These are phyloP conservation scores for Aspergillus felis DNA, from an alignment of 2,329 filamentous ascomycete species.

Conservation along the genomic window DNA sequence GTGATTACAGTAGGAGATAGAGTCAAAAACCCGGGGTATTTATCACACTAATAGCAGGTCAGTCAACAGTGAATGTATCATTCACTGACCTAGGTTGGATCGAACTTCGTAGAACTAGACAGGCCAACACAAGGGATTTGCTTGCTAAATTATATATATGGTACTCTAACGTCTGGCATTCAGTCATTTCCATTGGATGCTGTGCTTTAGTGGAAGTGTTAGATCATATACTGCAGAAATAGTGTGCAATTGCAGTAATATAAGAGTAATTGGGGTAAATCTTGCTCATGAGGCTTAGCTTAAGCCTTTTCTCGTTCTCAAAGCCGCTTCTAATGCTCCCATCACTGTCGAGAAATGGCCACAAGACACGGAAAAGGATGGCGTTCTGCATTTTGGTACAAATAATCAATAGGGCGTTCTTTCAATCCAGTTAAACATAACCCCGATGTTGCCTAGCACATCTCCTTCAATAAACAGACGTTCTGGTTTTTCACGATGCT, in stretches of 20 bases:
- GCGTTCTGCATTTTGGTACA: slow-evolving; percentile 32
- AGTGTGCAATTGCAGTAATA: not conserved
- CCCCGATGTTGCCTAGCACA: not conserved
- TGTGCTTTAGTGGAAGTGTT: not conserved
- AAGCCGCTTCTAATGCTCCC: not conserved
- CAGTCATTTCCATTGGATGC: not conserved
- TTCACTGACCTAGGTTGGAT: not conserved
- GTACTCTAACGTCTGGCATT: not conserved
- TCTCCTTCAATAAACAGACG: not conserved
- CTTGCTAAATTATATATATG: not conserved
- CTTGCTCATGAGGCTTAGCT: not conserved
- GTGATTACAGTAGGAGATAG: not conserved
- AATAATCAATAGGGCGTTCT: slow-evolving; percentile 9
- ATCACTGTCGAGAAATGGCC: not conserved
- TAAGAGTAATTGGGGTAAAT: not conserved
- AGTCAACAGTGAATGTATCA: not conserved
- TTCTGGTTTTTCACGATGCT: slow-evolving; percentile 27
- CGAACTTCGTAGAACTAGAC: not conserved
- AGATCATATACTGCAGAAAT: not conserved
- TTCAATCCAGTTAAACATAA: not conserved
- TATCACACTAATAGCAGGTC: not conserved
- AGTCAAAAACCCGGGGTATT: not conserved
- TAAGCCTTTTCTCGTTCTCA: not conserved
- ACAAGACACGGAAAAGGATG: slow-evolving; percentile 1
- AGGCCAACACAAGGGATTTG: not conserved